phyloP scores from a whole-genome alignment of 2,329 filamentous ascomycete genomes.

The Penicillium sp. region DNA sequence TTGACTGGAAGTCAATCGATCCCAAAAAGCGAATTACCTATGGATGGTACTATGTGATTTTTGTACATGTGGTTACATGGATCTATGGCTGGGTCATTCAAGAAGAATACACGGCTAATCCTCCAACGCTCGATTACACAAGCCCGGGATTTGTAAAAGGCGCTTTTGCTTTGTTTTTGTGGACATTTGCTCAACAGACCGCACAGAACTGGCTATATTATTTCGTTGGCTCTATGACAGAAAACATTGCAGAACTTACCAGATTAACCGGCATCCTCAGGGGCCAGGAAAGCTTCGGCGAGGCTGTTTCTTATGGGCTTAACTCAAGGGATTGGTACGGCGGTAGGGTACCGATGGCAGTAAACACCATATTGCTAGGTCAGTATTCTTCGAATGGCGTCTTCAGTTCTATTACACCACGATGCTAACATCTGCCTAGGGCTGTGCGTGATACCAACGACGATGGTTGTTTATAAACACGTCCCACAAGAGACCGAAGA shows the following conservation, averaged over 20 bases:
- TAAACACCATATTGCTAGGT: conserved; percentile 37
- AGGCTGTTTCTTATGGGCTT: conserved; percentile 43
- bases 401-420: not conserved
- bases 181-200: conserved; percentile 50
- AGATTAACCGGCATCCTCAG: conserved; percentile 42
- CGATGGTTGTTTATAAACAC: conserved; percentile 22
- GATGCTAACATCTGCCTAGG: conserved; percentile 13
- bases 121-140: conserved; percentile 40
- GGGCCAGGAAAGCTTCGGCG: conserved; percentile 44
- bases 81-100: conserved; percentile 53
- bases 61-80: conserved; percentile 48
- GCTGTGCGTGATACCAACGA: conserved; percentile 24
- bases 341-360: conserved; percentile 38
- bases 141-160: conserved; percentile 45
- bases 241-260: conserved; percentile 51
- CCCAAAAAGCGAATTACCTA: conserved; percentile 42
- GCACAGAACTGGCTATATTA: conserved; percentile 58
- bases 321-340: conserved; percentile 44
- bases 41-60: conserved; percentile 46
- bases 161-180: conserved; percentile 48
- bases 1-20: conserved; percentile 40
- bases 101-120: conserved; percentile 46
- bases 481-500: conserved; percentile 20
- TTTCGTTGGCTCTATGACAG: conserved; percentile 52
- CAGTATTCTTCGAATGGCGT: conserved; percentile 2